Evolutionary conservation across 352 stramenopile genomes (phyloP).

Genomic region (Globisporangium cystogenes): DNA sequence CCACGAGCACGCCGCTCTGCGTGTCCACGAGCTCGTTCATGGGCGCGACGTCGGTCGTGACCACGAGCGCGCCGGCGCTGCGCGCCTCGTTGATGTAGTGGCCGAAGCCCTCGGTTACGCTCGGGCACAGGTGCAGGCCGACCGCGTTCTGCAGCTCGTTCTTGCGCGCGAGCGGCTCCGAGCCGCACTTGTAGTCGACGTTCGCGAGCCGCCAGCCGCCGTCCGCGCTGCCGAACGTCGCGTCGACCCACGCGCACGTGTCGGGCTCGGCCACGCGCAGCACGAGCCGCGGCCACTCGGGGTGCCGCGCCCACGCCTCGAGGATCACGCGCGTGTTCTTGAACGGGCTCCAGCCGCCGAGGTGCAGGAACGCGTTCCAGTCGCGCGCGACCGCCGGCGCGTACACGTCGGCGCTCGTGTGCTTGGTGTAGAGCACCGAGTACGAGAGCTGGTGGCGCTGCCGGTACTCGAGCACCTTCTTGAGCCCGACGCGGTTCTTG

Average conservation of each 20-base stretch:
- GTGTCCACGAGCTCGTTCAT: conserved; percentile 86
- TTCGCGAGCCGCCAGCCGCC: conserved; percentile 61
- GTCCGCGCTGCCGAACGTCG: conserved; percentile 34
- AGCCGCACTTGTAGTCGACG: conserved; percentile 72
- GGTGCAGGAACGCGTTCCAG: too few species aligned
- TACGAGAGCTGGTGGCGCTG: conserved; percentile 70
- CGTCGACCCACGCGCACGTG: conserved; percentile 64
- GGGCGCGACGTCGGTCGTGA: conserved; percentile 73
- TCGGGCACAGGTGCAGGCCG: conserved; percentile 71
- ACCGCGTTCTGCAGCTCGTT: conserved; percentile 70
- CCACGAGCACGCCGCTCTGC: conserved; percentile 64
- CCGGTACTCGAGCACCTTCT: conserved; percentile 80
- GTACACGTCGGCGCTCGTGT: conserved; percentile 72
- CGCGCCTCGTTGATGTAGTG: conserved; percentile 86
- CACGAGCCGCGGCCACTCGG: conserved; percentile 69
- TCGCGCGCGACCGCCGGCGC: conserved; percentile 48
- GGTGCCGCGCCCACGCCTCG: conserved; percentile 57
- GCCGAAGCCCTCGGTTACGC: conserved; percentile 73
- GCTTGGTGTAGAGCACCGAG: conserved; percentile 78
- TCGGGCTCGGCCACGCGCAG: conserved; percentile 61
- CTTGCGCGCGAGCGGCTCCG: conserved; percentile 45
- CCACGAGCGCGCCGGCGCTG: conserved; percentile 65
- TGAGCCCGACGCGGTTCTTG: conserved; percentile 75
- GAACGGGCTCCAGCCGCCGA: too few species aligned
- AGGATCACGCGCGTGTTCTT: conserved; percentile 84